These are phyloP conservation scores for Echeveria elegans DNA, from an alignment of 164 flowering plant species.

Conservation along the genomic window DNA sequence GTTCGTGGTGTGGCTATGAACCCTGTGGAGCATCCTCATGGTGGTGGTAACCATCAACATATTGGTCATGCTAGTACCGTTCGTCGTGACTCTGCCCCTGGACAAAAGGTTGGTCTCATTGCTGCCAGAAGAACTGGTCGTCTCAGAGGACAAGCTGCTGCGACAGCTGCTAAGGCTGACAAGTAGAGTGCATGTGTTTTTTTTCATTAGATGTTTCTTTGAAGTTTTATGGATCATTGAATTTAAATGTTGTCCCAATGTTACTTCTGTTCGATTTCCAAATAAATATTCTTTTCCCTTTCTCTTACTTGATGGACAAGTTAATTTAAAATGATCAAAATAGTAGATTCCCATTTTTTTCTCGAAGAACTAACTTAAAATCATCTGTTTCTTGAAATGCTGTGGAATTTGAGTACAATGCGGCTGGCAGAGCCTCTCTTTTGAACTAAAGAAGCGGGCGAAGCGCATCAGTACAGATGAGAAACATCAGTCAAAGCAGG, in stretches of 20 bases:
- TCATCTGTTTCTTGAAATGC: too few relatives aligned
- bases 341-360: too few relatives aligned
- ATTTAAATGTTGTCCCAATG: not conserved
- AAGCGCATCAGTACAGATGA: too few relatives aligned
- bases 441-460: too few relatives aligned
- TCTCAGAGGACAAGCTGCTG: conserved; percentile 52
- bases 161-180: conserved; percentile 35
- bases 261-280: not conserved
- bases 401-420: too few relatives aligned
- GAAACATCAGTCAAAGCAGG: too few relatives aligned
- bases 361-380: too few relatives aligned
- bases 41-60: conserved; percentile 63
- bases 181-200: not conserved
- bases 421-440: too few relatives aligned
- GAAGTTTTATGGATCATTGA: not conserved
- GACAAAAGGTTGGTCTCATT: conserved; percentile 60
- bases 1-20: conserved; percentile 71
- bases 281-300: not conserved
- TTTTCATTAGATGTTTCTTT: not conserved
- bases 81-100: conserved; percentile 52
- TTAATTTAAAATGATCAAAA: too few relatives aligned
- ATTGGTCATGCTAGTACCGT: conserved; percentile 58
- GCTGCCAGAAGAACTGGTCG: conserved; percentile 53
- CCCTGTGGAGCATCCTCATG: conserved; percentile 61
- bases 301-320: too few relatives aligned